Base-by-base conservation (phyloP, 805 yeast species). In the Saccharomyces mikatae region DNA sequence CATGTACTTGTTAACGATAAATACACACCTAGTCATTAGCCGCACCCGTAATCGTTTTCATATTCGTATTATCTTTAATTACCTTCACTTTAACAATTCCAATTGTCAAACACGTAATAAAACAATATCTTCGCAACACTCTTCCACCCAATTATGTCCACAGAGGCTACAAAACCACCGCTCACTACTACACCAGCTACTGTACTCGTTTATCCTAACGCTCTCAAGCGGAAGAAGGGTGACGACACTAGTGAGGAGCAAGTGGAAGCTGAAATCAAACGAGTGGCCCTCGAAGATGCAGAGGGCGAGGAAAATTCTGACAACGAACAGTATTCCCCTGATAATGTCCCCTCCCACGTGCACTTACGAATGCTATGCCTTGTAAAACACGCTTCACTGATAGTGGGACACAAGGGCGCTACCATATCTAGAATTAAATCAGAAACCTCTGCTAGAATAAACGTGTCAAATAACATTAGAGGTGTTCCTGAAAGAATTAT, bases 401-500 rank as follows among this genome's bases (percentile, higher is more conserved):
- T 87, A 48, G 92, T 87, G 14, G 95, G 96, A 0, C 84, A 84
- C 60, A 86, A 85, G 54, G 96, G 96, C n/a, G 89, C 84, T 54
- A 80, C 77, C 14, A 86, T 87, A 50, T 76, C 79, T 47, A 83
- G 77, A 56, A 78, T 87, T 53, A 81, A 87, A 60, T 83, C 79
- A 10, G 74, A 75, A 50, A 82, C 92, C 2, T 76, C 76, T 53
- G 85, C 87, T 6, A 76, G 86, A 58, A 77, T 88, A 47, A 81
- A 82, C 61, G 88, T 87, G 13, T 81, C 87, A 61, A 92, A 87
- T 53, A 87, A 87, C 65, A 73, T 84, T 52, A 78, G 80, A 60
- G 87, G 84, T 27, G 80, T 84, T 5, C 85, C 87, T 1, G 95
- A 86, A 63, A 76, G 96, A 58, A 84, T 89, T 31, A 77, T 89